Base-by-base conservation (phyloP, 257 asterid genomes). In the Solanum tacnaense region DNA sequence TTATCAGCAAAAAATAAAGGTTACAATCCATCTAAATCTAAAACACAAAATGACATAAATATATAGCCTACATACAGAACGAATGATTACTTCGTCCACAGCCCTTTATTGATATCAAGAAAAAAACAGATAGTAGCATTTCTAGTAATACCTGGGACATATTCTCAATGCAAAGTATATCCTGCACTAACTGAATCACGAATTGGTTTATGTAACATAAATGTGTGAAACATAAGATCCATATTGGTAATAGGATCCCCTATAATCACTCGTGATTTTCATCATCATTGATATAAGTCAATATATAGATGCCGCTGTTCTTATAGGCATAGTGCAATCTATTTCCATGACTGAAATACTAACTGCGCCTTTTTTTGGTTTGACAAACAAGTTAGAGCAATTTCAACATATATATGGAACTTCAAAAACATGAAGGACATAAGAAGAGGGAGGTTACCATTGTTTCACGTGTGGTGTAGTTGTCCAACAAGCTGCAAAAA, bases 401-500 rank as follows among this genome's bases (percentile, higher is more conserved):
- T 39, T 75, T 75, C 83, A 38, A 36, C 21, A 38, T 75, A 8
- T 11, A 6, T 39, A 36, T 20, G 60, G 86, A 82, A 82, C 86
- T 82, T 82, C 44, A 76, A n/a, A 76, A 39, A 39, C 12, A 49
- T 8, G 3, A 81, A 81, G 68, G 41, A 82, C 86, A 49, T 18
- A 49, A 49, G 68, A 81, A 27, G 70, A 31, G 44, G 39, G 70
- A 46, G 81, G 70, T 84, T 91, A 94, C 99, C 99, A 96, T 91
- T 96, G 95, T 73, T 92, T 93, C 88, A 96, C 93, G 83, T 92
- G 96, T 35, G 96, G 96, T 56, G 96, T 96, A 86, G 93, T 91
- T 87, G 74, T 92, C 99, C 99, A 96, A 93, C 98, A 96, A 94
- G 93, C 99, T 96, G 98, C 95, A 93, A 41, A 87, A 46, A n/a